These are phyloP conservation scores for Candida pseudoviswanathii DNA, from an alignment of 1,139 yeast genomes.

Conservation along the genomic window DNA sequence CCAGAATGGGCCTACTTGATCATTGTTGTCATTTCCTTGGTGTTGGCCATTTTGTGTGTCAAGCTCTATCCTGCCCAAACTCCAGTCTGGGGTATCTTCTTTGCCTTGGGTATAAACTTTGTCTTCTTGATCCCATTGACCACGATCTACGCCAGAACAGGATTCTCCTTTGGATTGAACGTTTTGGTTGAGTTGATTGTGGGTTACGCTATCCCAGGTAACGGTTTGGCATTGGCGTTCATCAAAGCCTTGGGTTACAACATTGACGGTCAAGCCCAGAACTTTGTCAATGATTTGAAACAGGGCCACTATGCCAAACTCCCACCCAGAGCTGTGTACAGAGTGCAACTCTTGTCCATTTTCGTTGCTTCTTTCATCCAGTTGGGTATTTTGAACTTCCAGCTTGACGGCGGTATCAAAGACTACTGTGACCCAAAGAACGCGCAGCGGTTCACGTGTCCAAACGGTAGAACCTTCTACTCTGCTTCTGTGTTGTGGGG, in stretches of 20 bases:
- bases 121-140: constrained; percentile 58
- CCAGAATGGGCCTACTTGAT: constrained; percentile 62
- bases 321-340: constrained; percentile 65
- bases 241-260: constrained; percentile 61
- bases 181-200: constrained; percentile 61
- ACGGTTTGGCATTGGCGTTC: constrained; percentile 58
- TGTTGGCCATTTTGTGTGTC: constrained; percentile 51
- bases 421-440: constrained; percentile 50
- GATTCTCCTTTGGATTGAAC: constrained; percentile 52
- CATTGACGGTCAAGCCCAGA: constrained; percentile 60
- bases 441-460: constrained; percentile 51
- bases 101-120: constrained; percentile 56
- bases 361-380: constrained; percentile 46
- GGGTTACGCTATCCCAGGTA: constrained; percentile 66
- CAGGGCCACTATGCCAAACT: constrained; percentile 63
- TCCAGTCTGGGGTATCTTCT: constrained; percentile 62
- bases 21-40: constrained; percentile 50
- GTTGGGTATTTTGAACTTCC: constrained; percentile 58
- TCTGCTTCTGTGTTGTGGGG: constrained; percentile 67
- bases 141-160: constrained; percentile 50
- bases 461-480: constrained; percentile 49
- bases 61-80: constrained; percentile 50
- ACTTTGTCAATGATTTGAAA: constrained; percentile 55
- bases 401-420: constrained; percentile 41
- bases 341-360: constrained; percentile 55